Evolutionary conservation across 768 basidiomycete species (phyloP).

Genomic region (Leccinum variicolor): DNA sequence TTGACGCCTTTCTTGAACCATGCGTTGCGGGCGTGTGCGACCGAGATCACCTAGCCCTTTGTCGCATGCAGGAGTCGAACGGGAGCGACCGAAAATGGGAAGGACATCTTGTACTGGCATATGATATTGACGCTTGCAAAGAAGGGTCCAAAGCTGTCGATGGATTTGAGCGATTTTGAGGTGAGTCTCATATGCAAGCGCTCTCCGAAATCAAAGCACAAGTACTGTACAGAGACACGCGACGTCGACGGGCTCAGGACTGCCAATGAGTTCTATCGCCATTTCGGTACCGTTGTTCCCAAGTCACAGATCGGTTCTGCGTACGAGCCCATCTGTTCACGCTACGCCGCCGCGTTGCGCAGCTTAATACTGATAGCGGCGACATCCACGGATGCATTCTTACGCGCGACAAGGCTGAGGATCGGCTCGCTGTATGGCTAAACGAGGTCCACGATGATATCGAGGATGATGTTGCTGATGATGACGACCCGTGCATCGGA

Average conservation of each 20-base stretch:
- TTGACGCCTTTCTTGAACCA: conserved; percentile 55
- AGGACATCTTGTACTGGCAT: conserved; percentile 55
- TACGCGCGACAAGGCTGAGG: conserved; percentile 42
- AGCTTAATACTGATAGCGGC: conserved; percentile 32
- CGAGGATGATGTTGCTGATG: not conserved
- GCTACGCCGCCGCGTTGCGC: conserved; percentile 43
- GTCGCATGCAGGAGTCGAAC: conserved; percentile 39
- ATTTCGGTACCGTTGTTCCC: conserved; percentile 42
- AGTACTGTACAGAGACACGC: conserved; percentile 31
- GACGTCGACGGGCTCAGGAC: conserved; percentile 43
- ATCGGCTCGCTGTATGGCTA: conserved; percentile 56
- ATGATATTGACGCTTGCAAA: conserved; percentile 54
- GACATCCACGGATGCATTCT: conserved; percentile 17
- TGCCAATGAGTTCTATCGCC: conserved; percentile 47
- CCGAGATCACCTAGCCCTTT: conserved; percentile 53
- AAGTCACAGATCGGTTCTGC: conserved; percentile 51
- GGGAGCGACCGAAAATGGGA: conserved; percentile 45
- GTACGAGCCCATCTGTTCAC: conserved; percentile 44
- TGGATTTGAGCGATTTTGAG: conserved; percentile 47
- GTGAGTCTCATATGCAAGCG: conserved; percentile 27
- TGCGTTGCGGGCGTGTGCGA: conserved; percentile 56
- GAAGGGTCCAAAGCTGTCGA: conserved; percentile 45
- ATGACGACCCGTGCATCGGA: not conserved
- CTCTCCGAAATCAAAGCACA: not conserved
- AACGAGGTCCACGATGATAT: conserved; percentile 40